Evolutionary conservation across 2,329 filamentous ascomycete genomes (phyloP).

Genomic region (Monilinia laxa): DNA sequence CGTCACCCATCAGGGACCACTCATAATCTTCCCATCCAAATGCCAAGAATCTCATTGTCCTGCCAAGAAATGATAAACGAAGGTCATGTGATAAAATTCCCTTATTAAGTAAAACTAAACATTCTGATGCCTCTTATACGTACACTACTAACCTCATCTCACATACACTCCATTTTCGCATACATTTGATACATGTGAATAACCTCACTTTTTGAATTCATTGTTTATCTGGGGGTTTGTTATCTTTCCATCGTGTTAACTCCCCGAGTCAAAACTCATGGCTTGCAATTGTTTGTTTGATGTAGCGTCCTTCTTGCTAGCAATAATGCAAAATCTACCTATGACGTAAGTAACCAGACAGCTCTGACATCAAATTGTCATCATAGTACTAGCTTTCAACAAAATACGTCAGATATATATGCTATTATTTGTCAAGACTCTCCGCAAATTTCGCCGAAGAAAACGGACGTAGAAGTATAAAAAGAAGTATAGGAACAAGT

Average conservation of each 20-base stretch:
- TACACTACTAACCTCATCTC: neutral
- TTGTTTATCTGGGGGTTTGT: neutral
- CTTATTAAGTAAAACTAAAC: neutral
- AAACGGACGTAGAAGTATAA: neutral
- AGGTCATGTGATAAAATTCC: neutral
- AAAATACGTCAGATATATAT: slow-evolving; percentile 3
- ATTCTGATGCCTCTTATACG: too few relatives aligned
- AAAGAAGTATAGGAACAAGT: neutral
- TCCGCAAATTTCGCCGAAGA: neutral
- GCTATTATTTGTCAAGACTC: neutral
- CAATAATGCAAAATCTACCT: neutral
- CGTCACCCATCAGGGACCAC: too few relatives aligned
- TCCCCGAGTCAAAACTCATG: neutral
- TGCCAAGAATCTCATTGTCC: neutral
- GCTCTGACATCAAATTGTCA: neutral
- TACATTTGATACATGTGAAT: neutral
- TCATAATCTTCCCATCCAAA: neutral
- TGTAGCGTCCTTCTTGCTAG: neutral
- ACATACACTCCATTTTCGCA: neutral
- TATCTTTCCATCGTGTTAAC: neutral
- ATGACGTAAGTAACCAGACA: neutral
- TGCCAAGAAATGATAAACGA: neutral
- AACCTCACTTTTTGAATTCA: neutral
- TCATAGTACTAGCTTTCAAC: neutral
- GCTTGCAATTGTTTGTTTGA: neutral